These are phyloP conservation scores for Exsudoporus floridanus DNA, from an alignment of 1,284 basidiomycete genomes.

Conservation along the genomic window DNA sequence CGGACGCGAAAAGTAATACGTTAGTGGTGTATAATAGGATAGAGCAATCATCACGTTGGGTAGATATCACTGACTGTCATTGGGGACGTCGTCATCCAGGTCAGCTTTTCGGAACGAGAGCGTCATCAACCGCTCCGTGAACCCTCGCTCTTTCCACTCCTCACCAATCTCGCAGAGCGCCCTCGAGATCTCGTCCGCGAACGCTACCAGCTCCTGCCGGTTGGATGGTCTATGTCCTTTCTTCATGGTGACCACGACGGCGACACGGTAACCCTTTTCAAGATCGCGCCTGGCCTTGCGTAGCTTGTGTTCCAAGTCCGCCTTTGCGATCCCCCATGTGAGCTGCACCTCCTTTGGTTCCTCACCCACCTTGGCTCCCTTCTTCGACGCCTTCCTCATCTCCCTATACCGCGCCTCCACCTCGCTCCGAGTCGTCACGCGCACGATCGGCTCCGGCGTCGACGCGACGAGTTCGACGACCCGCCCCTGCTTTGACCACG, in stretches of 20 bases:
- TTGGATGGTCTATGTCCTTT: conserved; percentile 37
- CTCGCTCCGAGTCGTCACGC: conserved; percentile 44
- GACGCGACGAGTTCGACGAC: conserved; percentile 53
- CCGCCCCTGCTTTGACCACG: conserved; percentile 32
- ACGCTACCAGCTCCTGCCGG: conserved; percentile 39
- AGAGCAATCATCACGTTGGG: conserved; percentile 9
- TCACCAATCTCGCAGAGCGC: conserved; percentile 45
- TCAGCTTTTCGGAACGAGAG: conserved; percentile 42
- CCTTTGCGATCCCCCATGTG: conserved; percentile 61
- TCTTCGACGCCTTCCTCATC: conserved; percentile 36
- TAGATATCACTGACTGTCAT: conserved; percentile 6
- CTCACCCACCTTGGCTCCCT: conserved; percentile 35
- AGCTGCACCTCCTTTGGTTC: conserved; percentile 72
- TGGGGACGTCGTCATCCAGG: not conserved
- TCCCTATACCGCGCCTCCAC: conserved; percentile 38
- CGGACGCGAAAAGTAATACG: conserved; percentile 27
- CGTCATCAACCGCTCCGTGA: conserved; percentile 39
- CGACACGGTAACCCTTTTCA: conserved; percentile 57
- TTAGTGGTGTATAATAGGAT: conserved; percentile 29
- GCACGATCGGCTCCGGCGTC: conserved; percentile 51
- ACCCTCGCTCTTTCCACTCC: conserved; percentile 51
- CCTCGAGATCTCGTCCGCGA: conserved; percentile 42
- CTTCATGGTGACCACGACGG: conserved; percentile 57
- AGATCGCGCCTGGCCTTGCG: conserved; percentile 59
- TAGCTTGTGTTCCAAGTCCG: conserved; percentile 69